Base-by-base conservation (phyloP, 352 stramenopile genomes). In the Albugo laibachii region DNA sequence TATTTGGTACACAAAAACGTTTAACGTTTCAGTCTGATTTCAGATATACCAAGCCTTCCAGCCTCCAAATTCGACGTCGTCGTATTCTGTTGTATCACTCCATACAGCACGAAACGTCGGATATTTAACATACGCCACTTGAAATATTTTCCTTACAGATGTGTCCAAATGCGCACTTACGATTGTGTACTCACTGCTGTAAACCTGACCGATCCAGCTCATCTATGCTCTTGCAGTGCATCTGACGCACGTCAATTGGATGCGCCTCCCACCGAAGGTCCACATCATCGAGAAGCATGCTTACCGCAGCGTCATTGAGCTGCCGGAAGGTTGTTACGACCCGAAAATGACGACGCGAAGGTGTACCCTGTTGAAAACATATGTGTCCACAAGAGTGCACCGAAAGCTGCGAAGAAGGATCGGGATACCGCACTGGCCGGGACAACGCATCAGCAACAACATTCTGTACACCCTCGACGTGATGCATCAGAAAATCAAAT, bases 371-470 rank as follows among this genome's bases (percentile, higher is more conserved):
- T 8, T 31, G 14, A 31, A 31, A 31, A 31, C 24, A 31, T 31
- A 31, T 31, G 15, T 49, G 14, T 53, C 39, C 27, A 50, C 40
- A 13, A 5, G 14, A 13, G 2, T 10, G 24, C 3, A 8, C 24
- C 24, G 24, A 31, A 31, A 8, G 24, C 24, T 31, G 24, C 24
- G 24, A 31, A 31, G n/a, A 31, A 31, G 24, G 3, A 10, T 3
- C 24, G 24, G 3, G 24, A 8, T 10, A 31, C 16, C 3, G 3
- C 38, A 43, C 38, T 24, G 47, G 46, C 38, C 52, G 45, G 11
- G 45, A 57, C 5, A 57, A 38, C 13, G 52, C 52, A 38, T 57
- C 52, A 2, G 42, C 50, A 10, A 57, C 52, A 5, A 53, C 52
- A 15, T 57, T 57, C 3, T 35, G 16, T 12, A 13, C 20, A n/a